A percentile compares a stretch with the other conserved stretches of the same genome.
Conservation (phyloP, 345 rosid species). For the Sonneratia caseolaris region DNA sequence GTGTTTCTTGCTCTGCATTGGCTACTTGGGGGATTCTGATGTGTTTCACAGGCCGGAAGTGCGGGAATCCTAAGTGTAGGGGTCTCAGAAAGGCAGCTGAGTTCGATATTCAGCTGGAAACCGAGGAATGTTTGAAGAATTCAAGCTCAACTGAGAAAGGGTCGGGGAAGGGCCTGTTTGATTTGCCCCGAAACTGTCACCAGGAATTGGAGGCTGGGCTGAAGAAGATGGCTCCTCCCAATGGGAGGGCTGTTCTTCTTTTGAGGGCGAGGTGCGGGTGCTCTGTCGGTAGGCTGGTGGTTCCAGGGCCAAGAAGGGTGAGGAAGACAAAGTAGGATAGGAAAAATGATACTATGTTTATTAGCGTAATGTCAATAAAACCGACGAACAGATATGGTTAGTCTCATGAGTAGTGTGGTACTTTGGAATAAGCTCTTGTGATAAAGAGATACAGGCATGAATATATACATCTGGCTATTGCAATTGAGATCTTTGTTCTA, state of each 20-base stretch:
- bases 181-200: slow-evolving; percentile 29
- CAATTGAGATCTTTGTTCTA: not conserved
- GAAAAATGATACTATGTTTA: not conserved
- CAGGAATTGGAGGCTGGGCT: slow-evolving; percentile 15
- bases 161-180: slow-evolving; percentile 48
- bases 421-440: slow-evolving; percentile 1
- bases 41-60: slow-evolving; percentile 44
- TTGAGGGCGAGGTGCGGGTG: slow-evolving; percentile 23
- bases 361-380: not conserved
- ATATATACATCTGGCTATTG: not conserved
- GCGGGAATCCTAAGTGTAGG: slow-evolving; percentile 65
- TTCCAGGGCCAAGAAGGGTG: slow-evolving; percentile 62
- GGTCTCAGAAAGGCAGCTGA: slow-evolving; percentile 72
- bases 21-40: slow-evolving; percentile 52
- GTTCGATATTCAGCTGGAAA: slow-evolving; percentile 90
- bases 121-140: slow-evolving; percentile 73
- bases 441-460: not conserved
- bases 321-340: slow-evolving; percentile 61
- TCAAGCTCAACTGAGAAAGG: slow-evolving; percentile 24
- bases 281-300: slow-evolving; percentile 76
- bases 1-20: slow-evolving; percentile 46
- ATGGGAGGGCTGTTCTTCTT: slow-evolving; percentile 19
- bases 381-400: not conserved
- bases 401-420: not conserved
- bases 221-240: slow-evolving; percentile 21